Evolutionary conservation across 1,139 yeast genomes (phyloP).

Genomic region (Hansenula lynferdii): DNA sequence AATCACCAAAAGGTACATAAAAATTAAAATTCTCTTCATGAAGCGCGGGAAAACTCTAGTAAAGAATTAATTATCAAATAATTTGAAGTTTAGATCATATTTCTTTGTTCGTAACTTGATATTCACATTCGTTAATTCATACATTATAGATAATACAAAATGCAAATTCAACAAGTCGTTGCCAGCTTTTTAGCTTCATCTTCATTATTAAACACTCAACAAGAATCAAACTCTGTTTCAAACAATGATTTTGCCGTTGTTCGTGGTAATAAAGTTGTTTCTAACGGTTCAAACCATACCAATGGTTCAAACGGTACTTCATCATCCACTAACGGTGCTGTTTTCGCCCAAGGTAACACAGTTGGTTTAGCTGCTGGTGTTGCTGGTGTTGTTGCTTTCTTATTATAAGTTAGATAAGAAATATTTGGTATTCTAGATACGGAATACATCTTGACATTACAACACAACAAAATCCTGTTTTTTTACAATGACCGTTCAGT

Average conservation of each 20-base stretch:
- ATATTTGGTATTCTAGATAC: too few species aligned
- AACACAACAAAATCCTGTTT: too few species aligned
- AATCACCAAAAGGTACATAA: too few species aligned
- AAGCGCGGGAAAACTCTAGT: too few species aligned
- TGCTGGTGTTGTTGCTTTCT: constrained; percentile 21
- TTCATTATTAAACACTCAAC: constrained; percentile 11
- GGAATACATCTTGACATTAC: too few species aligned
- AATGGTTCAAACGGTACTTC: constrained; percentile 2
- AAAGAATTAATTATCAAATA: too few species aligned
- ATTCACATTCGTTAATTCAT: background rate
- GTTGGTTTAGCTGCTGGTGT: constrained; percentile 15
- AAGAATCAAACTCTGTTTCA: constrained; percentile 6
- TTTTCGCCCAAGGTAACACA: constrained; percentile 9
- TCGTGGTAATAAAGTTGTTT: constrained; percentile 1
- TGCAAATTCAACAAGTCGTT: constrained; percentile 26
- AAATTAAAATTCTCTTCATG: too few species aligned
- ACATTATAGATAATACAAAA: constrained; percentile 4
- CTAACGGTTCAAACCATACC: background rate
- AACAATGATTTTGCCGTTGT: constrained; percentile 1
- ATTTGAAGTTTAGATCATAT: background rate
- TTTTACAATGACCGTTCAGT: too few species aligned
- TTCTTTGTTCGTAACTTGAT: too few species aligned
- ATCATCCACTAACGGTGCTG: constrained; percentile 5
- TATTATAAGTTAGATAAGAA: constrained; percentile 13
- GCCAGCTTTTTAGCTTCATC: constrained; percentile 22